Base-by-base conservation (phyloP, 257 asterid genomes). In the Mentha longifolia region DNA sequence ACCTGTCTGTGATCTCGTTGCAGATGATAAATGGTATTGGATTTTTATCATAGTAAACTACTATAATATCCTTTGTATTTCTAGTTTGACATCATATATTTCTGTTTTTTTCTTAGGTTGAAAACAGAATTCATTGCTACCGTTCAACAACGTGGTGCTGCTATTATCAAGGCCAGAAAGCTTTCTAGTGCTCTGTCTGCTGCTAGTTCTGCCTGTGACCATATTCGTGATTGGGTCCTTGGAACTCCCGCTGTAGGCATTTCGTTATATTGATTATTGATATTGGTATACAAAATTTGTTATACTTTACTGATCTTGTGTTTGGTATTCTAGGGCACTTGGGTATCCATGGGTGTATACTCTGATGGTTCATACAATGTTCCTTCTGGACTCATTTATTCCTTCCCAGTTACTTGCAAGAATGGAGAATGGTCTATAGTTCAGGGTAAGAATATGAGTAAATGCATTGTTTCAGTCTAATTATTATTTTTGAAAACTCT, bases 101-200 rank as follows among this genome's bases (percentile, higher is more conserved):
- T 17, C 45, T 20, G 28, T 31, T 0, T 19, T 57, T 51, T 67
- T 47, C 16, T 68, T 72, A 92, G 98, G 98, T 83, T 92, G 88
- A 87, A 92, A 5, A 61, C 85, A 5, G 98, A 90, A 64, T 92
- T 92, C 85, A 92, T 92, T 12, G 12, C 94, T 22, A 80, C 86
- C 8, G 98, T 92, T 66, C 98, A 92, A 68, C 98, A 92, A 51
- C 96, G 98, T 66, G 98, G 98, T 33, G 98, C 98, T 80, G 98
- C 98, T 42, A 92, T 92, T 58, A 92, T 92, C 75, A 92, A 92
- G 72, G 98, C 98, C 51, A 86, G 98, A 64, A 92, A 92, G 84
- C 77, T 92, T 12, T 92, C 98, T 4, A 92, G 98, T 80, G 98
- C 98, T 5, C 97, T 92, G 20, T 92, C 97, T 54, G 98, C 98